Percentiles rank a stretch among this genome's conserved stretches.
These are phyloP conservation scores for Vicia sativa DNA, from an alignment of 306 rosid genomes.

Conservation along the genomic window DNA sequence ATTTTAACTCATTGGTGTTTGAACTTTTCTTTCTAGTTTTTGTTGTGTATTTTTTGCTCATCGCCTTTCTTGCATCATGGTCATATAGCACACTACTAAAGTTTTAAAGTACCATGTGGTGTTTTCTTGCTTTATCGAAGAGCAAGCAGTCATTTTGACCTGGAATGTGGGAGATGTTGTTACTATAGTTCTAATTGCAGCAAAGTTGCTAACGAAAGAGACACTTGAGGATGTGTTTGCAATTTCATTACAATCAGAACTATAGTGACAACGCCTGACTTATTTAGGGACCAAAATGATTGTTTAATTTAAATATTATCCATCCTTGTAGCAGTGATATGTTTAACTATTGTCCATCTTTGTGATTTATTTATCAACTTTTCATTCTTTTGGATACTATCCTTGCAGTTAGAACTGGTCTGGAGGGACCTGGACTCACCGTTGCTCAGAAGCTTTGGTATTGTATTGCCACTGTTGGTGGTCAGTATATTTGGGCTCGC, in stretches of 20 bases:
- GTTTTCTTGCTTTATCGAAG: slow-evolving; percentile 3
- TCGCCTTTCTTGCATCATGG: not conserved
- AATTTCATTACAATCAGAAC: too few relatives aligned
- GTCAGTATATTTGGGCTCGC: slow-evolving; percentile 95
- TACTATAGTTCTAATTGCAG: too few relatives aligned
- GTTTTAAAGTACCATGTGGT: not conserved
- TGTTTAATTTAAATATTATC: too few relatives aligned
- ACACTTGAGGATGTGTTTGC: too few relatives aligned
- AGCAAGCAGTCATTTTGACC: too few relatives aligned
- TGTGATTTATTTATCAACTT: slow-evolving; percentile 10
- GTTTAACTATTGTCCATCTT: not conserved
- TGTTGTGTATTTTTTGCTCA: not conserved
- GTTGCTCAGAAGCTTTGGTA: slow-evolving; percentile 92
- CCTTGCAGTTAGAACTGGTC: slow-evolving; percentile 84
- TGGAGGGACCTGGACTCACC: slow-evolving; percentile 98
- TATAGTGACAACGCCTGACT: too few relatives aligned
- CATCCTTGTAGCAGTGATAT: too few relatives aligned
- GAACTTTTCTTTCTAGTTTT: not conserved
- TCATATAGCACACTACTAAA: slow-evolving; percentile 11
- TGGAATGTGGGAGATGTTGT: too few relatives aligned
- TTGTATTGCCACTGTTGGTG: slow-evolving; percentile 92
- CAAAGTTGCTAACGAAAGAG: too few relatives aligned
- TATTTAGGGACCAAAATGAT: too few relatives aligned
- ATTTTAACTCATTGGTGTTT: not conserved
- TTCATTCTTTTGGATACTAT: slow-evolving; percentile 37